Base-by-base conservation (phyloP, 2,329 filamentous ascomycete genomes). In the Cercospora berteroae region DNA sequence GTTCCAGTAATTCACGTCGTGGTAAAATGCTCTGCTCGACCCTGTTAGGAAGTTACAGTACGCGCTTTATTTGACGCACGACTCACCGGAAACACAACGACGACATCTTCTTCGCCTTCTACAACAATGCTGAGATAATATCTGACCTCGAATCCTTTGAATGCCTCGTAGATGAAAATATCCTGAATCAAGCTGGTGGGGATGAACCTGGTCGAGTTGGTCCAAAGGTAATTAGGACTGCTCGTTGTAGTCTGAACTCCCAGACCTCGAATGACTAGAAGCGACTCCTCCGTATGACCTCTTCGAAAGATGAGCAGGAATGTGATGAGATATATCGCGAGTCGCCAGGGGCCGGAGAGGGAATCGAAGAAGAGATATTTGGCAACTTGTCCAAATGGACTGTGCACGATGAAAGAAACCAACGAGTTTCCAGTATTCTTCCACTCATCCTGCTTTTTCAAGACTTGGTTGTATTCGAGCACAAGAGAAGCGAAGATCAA, bases 131-230 rank as follows among this genome's bases (percentile, higher is more conserved):
- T 88, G 8, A 99, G 82, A 76, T 97, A 97, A 76, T 94, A 96
- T 48, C 90, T 83, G 39, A 98, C 93, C 80, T 94, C 92, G 75
- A 97, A 96, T 0, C 94, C 94, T 66, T 88, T 88, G 80, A 98
- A 98, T 3, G 94, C 95, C 82, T 99, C 95, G 78, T 97, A 93
- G 60, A 99, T 91, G 63, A 97, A 88, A 65, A 99, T 90, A 78
- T 99, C 95, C 77, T 92, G 92, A 66, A 99, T 96, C 80, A 92
- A 89, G 55, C 90, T 91, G 0, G 94, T 97, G 0, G 95, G 94
- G 67, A 99, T 98, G 79, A 92, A 92, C 60, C 89, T 83, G n/a
- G 88, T 90, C 1, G 85, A 83, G 2, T 86, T 81, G 8, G 83
- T 83, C 42, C 84, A 84, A 6, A 94, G 83, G 74, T 92, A 93